Evolutionary conservation across 2,329 filamentous ascomycete genomes (phyloP), one percentile per base, ranked within the genome.

Genomic region (Septoria linicola): DNA sequence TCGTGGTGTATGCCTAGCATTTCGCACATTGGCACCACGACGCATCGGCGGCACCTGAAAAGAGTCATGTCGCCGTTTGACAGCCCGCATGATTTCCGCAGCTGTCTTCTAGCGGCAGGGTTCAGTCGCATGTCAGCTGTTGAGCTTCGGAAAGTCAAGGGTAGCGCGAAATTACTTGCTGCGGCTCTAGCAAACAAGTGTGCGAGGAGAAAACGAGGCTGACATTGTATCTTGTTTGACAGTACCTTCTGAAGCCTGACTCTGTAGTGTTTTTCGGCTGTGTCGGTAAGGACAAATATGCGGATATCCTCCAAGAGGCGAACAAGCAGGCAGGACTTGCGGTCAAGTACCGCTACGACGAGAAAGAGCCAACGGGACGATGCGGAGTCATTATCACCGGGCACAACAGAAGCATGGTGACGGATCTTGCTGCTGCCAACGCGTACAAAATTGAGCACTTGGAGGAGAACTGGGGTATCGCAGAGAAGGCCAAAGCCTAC

Each of bases 371-470:
- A 60, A 99, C 93, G 30, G 93, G 93, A 65, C 89, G 91, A 67
- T 99, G 93, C 73, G 93, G 89, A 73, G 93, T 93, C 61, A 82
- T 99, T 72, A 96, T 99, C 74, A 99, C 92, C 31, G 93, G 90
- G 69, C 89, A 96, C 80, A 86, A 97, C 83, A 85, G 93, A 66
- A 90, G 85, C 70, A 85, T 99, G 79, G 88, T 87, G 79, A 99
- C 93, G 57, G 90, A 97, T 68, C 86, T 99, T 51, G 93, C 87
- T 57, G 93, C 93, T 57, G 93, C 93, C 63, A 99, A 99, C 79
- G 87, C 90, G 78, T 99, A 99, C 78, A 92, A 92, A 74, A 72
- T 96, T 45, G 89, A 93, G 59, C 93, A 99, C 73, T 76, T 99
- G 71, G 89, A 95, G 82, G 83, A 92, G 74, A 86, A 97, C 73